Percentiles rank a stretch among this genome's conserved stretches.
Evolutionary conservation across 139 green algal species (phyloP).

Genomic region (Volvox africanus): DNA sequence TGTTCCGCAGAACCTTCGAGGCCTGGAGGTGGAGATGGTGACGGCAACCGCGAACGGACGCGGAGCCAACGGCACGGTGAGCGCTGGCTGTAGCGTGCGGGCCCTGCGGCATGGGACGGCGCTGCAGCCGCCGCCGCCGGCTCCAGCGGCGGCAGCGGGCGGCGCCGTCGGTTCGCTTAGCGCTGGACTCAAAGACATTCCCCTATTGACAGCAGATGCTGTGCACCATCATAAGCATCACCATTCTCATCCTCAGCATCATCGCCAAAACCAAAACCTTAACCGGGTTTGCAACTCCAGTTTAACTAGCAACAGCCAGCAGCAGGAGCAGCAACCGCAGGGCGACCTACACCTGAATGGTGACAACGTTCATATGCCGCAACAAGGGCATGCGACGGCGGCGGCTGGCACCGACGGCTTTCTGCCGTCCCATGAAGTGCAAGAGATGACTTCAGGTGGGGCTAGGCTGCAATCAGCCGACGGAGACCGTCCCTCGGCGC

Average conservation of each 20-base stretch:
- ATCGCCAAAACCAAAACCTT: neutral
- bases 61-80: neutral
- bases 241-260: conserved; percentile 14
- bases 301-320: neutral
- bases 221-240: neutral
- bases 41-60: neutral
- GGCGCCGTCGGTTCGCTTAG: neutral
- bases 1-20: neutral
- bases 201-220: neutral
- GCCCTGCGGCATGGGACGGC: neutral
- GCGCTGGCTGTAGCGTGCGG: neutral
- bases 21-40: conserved; percentile 29
- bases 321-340: neutral
- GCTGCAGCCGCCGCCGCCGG: neutral
- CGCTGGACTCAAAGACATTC: conserved; percentile 24
- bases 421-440: too few species aligned
- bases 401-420: too few species aligned
- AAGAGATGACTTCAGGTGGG: too few species aligned
- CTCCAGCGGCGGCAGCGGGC: neutral
- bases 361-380: too few species aligned
- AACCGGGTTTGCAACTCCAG: neutral
- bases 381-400: too few species aligned
- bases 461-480: neutral
- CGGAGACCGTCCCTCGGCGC: neutral
- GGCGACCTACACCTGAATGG: too few species aligned